Base-by-base conservation (phyloP, 148 eudicot species). In the Mesembryanthemum crystallinum region DNA sequence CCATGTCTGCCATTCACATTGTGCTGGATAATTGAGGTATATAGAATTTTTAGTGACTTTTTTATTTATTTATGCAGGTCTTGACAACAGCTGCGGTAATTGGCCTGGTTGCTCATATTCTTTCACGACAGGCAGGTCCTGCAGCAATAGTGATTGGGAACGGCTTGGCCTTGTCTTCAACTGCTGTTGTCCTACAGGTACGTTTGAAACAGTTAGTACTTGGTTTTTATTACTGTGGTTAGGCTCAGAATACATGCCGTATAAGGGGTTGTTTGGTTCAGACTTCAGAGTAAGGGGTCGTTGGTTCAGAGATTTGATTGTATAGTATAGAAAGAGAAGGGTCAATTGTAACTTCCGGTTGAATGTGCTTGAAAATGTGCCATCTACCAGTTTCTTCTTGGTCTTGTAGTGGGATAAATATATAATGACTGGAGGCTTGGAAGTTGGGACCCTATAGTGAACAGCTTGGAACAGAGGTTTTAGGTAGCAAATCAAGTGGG, bases 121-220 rank as follows among this genome's bases (percentile, higher is more conserved):
- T 89, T 76, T 83, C 90, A 73, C 85, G 86, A 61, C 91, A 76
- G 85, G 80, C 91, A 33, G 96, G 96, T 83, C 97, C 99, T 77
- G 99, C 99, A 77, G 94, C 97, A 72, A 83, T 95, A 77, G 97
- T 95, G 64, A 90, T 95, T 80, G 99, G 99, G 25, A 95, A 92
- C 87, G 99, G 99, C 74, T 88, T 95, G 85, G 99, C 99, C 33
- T 83, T 95, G 82, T 95, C 99, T 58, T 95, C 97, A 52, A 95
- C 99, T 72, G 99, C 99, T 79, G 99, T 95, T 81, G 99, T 95
- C 80, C 90, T 95, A 61, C 99, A 95, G 97, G 99, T 95, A 85
- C 77, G 33, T 60, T 61, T 71, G 42, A 27, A 66, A 65, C 35
- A 37, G 45, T 25, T 49, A 15, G 73, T 81, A 42, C 57, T 60